These are phyloP conservation scores for Thalassiosira delicatula DNA, from an alignment of 352 stramenopile species.

Conservation along the genomic window DNA sequence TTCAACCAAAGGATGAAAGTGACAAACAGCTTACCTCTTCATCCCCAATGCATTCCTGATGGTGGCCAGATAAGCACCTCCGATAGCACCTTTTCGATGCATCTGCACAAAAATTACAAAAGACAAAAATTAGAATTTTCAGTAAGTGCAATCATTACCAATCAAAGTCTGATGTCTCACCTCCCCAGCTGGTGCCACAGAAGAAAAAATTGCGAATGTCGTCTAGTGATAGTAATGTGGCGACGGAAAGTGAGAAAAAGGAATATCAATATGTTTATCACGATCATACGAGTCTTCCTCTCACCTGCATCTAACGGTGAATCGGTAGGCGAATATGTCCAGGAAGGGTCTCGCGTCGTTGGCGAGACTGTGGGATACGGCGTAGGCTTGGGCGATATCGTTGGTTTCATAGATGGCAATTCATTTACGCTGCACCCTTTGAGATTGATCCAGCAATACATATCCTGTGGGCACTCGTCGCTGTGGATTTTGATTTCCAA, in stretches of 20 bases:
- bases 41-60: too few species aligned
- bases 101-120: too few species aligned
- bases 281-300: background rate
- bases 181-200: too few species aligned
- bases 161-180: too few species aligned
- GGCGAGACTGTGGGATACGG: background rate
- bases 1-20: too few species aligned
- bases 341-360: slow-evolving; percentile 1
- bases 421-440: slow-evolving; percentile 31
- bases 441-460: slow-evolving; percentile 39
- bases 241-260: slow-evolving; percentile 2
- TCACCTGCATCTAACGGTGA: slow-evolving; percentile 42
- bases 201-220: too few species aligned
- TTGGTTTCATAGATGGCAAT: slow-evolving; percentile 24
- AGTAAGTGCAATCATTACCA: too few species aligned
- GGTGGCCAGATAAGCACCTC: too few species aligned
- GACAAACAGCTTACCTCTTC: too few species aligned
- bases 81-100: too few species aligned
- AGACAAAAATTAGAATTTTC: too few species aligned
- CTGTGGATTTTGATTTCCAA: background rate
- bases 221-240: too few species aligned
- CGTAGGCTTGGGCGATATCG: slow-evolving; percentile 30
- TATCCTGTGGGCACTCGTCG: slow-evolving; percentile 34
- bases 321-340: slow-evolving; percentile 2
- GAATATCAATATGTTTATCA: background rate